Evolutionary conservation across 2,329 filamentous ascomycete genomes (phyloP).

Genomic region (Alternaria viburni): DNA sequence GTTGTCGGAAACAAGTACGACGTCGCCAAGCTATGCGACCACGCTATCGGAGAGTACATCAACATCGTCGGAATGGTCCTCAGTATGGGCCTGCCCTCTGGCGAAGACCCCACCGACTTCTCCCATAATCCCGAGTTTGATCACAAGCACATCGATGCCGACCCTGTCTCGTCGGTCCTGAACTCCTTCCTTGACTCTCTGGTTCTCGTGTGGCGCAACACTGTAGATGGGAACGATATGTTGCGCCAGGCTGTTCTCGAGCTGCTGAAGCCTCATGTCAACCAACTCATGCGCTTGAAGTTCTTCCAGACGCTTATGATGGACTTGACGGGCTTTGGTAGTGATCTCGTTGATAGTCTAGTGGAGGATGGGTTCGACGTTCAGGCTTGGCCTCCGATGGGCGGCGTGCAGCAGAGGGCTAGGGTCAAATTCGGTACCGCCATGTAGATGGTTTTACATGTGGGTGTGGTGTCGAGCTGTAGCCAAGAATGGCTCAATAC

Average conservation of each 20-base stretch:
- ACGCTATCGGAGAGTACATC: conserved; percentile 21
- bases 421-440: conserved; percentile 2
- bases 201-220: conserved; percentile 32
- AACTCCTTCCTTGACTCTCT: conserved; percentile 29
- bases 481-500: not conserved
- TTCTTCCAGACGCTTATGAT: conserved; percentile 25
- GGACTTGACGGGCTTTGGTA: conserved; percentile 18
- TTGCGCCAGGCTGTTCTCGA: conserved; percentile 24
- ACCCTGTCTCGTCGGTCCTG: not conserved
- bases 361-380: conserved; percentile 29
- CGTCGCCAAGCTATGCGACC: conserved; percentile 13
- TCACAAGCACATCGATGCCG: not conserved
- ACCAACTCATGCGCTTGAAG: conserved; percentile 13
- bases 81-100: not conserved
- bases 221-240: conserved; percentile 12
- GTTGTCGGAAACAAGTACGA: conserved; percentile 28
- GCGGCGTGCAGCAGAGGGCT: not conserved
- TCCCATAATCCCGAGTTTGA: not conserved
- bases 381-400: conserved; percentile 3
- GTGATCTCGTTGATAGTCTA: conserved; percentile 22
- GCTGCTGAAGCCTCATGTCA: conserved; percentile 22
- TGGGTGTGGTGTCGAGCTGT: too few relatives aligned
- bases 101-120: not conserved
- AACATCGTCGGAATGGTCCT: conserved; percentile 15
- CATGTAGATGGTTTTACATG: not conserved